phyloP scores from a whole-genome alignment of 2,329 filamentous ascomycete species.

The Trichophyton mentagrophytes region DNA sequence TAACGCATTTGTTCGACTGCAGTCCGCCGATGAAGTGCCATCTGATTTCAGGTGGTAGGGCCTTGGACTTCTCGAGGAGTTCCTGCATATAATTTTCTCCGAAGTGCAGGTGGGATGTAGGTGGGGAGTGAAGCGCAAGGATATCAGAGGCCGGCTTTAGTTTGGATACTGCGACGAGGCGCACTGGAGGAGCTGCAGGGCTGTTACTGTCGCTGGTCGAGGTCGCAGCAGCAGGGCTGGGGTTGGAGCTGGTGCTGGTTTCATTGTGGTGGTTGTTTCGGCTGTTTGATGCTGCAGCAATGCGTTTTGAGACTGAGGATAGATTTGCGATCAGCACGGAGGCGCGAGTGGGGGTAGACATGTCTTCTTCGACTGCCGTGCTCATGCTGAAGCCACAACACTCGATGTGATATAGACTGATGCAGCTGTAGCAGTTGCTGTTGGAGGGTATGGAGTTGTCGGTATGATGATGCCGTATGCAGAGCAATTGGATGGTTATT shows the following conservation, averaged over 20 bases:
- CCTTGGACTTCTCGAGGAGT: constrained; percentile 66
- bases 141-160: constrained; percentile 89
- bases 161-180: constrained; percentile 91
- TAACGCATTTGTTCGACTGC: constrained; percentile 87
- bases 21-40: constrained; percentile 98
- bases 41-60: constrained; percentile 60
- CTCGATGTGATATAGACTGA: not conserved
- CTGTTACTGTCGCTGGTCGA: constrained; percentile 7
- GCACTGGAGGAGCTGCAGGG: constrained; percentile 22
- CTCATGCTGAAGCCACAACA: not conserved
- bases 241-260: constrained; percentile 5
- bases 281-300: constrained; percentile 41
- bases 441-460: not conserved
- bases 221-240: not conserved
- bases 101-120: constrained; percentile 58
- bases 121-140: constrained; percentile 59
- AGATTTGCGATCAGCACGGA: constrained; percentile 51
- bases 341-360: constrained; percentile 37
- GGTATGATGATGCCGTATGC: not conserved
- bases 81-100: constrained; percentile 96
- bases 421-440: not conserved
- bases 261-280: constrained; percentile 13
- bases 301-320: constrained; percentile 45
- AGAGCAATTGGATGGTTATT: too few relatives aligned
- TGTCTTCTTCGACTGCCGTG: not conserved